These are phyloP conservation scores for Ustilago crameri DNA, from an alignment of 1,284 basidiomycete genomes.

Conservation along the genomic window DNA sequence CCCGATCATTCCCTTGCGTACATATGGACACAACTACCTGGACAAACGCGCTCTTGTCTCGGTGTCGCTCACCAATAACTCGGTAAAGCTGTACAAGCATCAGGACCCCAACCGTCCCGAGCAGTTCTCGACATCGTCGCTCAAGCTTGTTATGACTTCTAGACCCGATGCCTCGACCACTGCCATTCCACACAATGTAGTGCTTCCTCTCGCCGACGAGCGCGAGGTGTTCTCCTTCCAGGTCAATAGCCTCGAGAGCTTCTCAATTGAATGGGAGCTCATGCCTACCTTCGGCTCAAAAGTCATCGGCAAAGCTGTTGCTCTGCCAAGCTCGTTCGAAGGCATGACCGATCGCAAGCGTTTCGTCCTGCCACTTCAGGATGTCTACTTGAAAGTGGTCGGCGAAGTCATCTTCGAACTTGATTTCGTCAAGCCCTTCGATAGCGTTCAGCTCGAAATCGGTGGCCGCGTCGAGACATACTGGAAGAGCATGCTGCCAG, in stretches of 20 bases:
- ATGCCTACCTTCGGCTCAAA: conserved; percentile 99
- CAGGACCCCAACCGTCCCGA: conserved; percentile 63
- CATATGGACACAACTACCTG: conserved; percentile 71
- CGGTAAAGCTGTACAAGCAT: conserved; percentile 64
- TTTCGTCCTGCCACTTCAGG: conserved; percentile 78
- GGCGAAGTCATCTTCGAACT: conserved; percentile 94
- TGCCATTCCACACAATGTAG: conserved; percentile 73
- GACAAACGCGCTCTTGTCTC: conserved; percentile 89
- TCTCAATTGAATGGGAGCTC: conserved; percentile 90
- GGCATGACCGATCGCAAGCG: conserved; percentile 60
- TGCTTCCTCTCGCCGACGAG: conserved; percentile 81
- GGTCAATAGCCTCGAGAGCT: conserved; percentile 77
- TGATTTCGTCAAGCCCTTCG: conserved; percentile 88
- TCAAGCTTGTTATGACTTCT: conserved; percentile 92
- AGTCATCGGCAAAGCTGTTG: conserved; percentile 91
- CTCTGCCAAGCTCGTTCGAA: conserved; percentile 80
- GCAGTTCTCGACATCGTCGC: conserved; percentile 73
- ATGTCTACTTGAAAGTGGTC: conserved; percentile 90
- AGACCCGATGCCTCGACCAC: conserved; percentile 79
- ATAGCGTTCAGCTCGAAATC: conserved; percentile 92
- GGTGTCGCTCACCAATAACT: conserved; percentile 73
- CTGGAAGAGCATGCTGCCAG: conserved; percentile 67
- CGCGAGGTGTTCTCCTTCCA: conserved; percentile 90
- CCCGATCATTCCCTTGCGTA: conserved; percentile 88
- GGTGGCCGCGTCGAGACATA: conserved; percentile 77